These are phyloP conservation scores for Biscogniauxia sp. DNA, from an alignment of 2,329 filamentous ascomycete species.

Conservation along the genomic window DNA sequence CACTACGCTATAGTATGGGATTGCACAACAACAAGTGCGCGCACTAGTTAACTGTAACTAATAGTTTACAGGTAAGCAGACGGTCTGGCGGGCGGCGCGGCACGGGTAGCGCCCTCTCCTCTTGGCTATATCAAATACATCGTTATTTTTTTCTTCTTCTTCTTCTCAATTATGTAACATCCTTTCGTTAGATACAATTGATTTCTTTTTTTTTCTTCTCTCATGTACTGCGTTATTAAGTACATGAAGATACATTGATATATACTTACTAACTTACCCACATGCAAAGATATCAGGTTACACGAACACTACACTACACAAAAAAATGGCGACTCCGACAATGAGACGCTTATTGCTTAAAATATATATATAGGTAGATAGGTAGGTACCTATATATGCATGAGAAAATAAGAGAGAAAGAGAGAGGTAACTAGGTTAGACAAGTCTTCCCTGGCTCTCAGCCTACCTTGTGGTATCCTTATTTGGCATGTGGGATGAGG, in stretches of 20 bases:
- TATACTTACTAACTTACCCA: too few relatives aligned
- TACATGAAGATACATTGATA: too few relatives aligned
- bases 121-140: background rate
- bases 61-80: too few relatives aligned
- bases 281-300: background rate
- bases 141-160: background rate
- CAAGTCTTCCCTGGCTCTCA: background rate
- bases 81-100: background rate
- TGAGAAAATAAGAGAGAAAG: too few relatives aligned
- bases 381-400: too few relatives aligned
- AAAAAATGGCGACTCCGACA: background rate
- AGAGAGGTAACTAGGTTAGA: background rate
- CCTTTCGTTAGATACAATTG: background rate
- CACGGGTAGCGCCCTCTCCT: background rate
- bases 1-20: too few relatives aligned
- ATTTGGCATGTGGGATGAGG: background rate
- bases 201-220: too few relatives aligned
- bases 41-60: background rate
- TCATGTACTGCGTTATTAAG: background rate
- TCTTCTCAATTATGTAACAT: background rate
- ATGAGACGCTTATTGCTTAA: background rate
- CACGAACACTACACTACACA: background rate
- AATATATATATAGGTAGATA: too few relatives aligned
- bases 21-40: background rate
- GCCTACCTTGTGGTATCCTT: background rate